Base-by-base conservation (phyloP, 306 rosid species). In the Cucumis hystrix region DNA sequence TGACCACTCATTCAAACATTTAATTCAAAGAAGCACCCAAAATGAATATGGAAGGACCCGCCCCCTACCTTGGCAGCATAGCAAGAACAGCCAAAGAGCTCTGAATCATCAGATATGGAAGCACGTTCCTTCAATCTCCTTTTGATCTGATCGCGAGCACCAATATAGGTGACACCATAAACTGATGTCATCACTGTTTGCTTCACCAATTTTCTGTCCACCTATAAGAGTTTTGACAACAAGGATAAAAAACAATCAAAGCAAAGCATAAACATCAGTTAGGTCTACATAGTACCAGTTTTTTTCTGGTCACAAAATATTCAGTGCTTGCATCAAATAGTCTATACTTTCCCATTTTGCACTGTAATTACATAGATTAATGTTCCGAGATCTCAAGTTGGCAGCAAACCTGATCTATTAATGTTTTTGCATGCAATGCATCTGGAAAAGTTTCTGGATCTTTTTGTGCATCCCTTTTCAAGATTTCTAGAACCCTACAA, bases 111-210 rank as follows among this genome's bases (percentile, higher is more conserved):
- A 79, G 87, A 62, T 71, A 92, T 79, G 78, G 71, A 78, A 80
- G 81, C 76, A 45, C 92, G 89, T 59, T 95, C 97, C 85, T 95
- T 89, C 87, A 95, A 85, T 84, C 97, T 92, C 83, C 91, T 89
- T 83, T 83, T 90, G 80, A 95, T 95, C 86, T 95, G 98, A 79
- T 92, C 97, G 69, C 97, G 87, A 78, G 98, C 98, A 66, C 98
- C 98, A 41, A 92, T 80, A 77, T 85, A 95, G 47, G 98, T 95
- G 90, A 95, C 98, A 79, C 98, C 98, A 75, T 95, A 95, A 49
- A 95, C 98, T 23, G 98, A 95, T 71, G 98, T 95, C 98, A 95
- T 95, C 92, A 95, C 98, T 28, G 98, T 95, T 85, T 95, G 98
- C 90, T 95, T 95, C 82, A 95, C 98, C 91, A 95, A 88, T 83